Evolutionary conservation across 345 rosid species (phyloP).

Genomic region (Salix udensis): DNA sequence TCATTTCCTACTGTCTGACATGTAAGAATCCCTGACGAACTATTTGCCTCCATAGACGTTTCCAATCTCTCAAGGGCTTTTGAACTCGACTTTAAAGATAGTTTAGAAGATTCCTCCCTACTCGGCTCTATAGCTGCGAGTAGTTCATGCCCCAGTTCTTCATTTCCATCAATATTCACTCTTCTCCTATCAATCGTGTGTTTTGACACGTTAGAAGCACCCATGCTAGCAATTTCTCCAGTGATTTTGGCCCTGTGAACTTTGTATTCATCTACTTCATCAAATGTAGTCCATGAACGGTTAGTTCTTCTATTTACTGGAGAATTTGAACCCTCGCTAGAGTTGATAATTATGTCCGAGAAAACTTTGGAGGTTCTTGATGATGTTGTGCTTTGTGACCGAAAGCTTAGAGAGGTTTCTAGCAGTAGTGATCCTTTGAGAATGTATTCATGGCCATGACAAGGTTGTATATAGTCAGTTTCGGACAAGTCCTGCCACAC

Average conservation of each 20-base stretch:
- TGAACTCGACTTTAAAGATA: not conserved
- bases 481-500: conserved; percentile 23
- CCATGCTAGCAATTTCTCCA: conserved; percentile 5
- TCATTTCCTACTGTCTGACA: too few species aligned
- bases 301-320: conserved; percentile 11
- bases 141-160: conserved; percentile 2
- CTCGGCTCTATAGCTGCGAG: not conserved
- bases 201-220: not conserved
- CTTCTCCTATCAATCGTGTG: conserved; percentile 4
- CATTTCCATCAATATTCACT: not conserved
- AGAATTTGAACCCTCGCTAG: conserved; percentile 24
- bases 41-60: not conserved
- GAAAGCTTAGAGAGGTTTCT: conserved; percentile 9
- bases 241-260: conserved; percentile 26
- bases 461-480: conserved; percentile 12
- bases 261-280: conserved; percentile 18
- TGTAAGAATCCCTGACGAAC: not conserved
- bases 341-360: conserved; percentile 24
- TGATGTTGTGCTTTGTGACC: conserved; percentile 25
- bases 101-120: conserved; percentile 20
- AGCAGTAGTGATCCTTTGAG: conserved; percentile 23
- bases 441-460: conserved; percentile 20
- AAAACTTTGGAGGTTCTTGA: conserved; percentile 25
- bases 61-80: not conserved
- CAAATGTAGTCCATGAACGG: conserved; percentile 18